These are phyloP conservation scores for Claviceps cyperi DNA, from an alignment of 2,329 filamentous ascomycete species.

Conservation along the genomic window DNA sequence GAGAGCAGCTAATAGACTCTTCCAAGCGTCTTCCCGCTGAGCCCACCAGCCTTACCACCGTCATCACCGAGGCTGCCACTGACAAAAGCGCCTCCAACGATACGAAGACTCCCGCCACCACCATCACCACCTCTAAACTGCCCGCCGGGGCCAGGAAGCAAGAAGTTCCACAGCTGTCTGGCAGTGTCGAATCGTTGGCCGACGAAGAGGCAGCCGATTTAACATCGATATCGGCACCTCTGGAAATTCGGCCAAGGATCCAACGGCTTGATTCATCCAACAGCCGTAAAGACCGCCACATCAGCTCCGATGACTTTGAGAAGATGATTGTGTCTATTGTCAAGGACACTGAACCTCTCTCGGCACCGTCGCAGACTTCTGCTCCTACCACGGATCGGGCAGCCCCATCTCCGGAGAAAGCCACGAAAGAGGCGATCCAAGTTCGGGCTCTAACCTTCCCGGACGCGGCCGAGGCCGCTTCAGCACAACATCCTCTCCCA, in stretches of 20 bases:
- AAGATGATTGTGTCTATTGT: constrained; percentile 92
- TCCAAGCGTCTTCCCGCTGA: constrained; percentile 32
- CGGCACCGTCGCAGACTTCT: constrained; percentile 20
- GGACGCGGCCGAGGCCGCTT: constrained; percentile 32
- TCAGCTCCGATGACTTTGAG: constrained; percentile 82
- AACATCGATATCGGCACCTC: constrained; percentile 34
- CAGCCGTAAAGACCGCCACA: constrained; percentile 71
- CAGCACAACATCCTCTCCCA: constrained; percentile 41
- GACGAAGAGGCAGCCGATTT: constrained; percentile 54
- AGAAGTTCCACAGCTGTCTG: constrained; percentile 58
- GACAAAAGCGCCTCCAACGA: background rate
- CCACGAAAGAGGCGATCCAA: constrained; percentile 31
- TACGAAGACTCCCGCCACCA: constrained; percentile 18
- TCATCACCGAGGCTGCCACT: background rate
- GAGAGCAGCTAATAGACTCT: constrained; percentile 67
- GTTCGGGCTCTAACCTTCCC: constrained; percentile 50
- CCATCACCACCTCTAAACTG: constrained; percentile 31
- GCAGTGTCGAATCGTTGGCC: constrained; percentile 59
- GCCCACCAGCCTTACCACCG: constrained; percentile 17
- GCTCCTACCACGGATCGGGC: constrained; percentile 7
- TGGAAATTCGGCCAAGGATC: constrained; percentile 54
- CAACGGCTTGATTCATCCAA: constrained; percentile 57
- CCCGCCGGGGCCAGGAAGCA: constrained; percentile 26
- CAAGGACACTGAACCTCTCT: constrained; percentile 57
- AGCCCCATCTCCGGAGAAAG: too few relatives aligned